Percentiles rank a stretch among this genome's conserved stretches.
These are phyloP conservation scores for Chamaecrista fasciculata DNA, from an alignment of 306 rosid genomes.

Conservation along the genomic window DNA sequence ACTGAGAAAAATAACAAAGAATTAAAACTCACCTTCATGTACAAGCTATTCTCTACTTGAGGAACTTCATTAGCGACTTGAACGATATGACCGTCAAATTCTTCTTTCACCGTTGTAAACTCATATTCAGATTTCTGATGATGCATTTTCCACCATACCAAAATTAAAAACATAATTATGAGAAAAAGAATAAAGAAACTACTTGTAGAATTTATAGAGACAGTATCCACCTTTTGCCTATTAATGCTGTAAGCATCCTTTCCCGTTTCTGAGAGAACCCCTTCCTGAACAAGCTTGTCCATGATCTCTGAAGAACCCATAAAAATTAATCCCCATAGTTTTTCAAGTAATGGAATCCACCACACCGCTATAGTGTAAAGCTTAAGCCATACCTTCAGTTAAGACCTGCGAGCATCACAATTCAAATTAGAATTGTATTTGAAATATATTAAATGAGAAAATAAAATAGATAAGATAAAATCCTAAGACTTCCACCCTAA, in stretches of 20 bases:
- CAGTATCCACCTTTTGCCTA: slow-evolving; percentile 57
- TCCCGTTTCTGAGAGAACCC: slow-evolving; percentile 58
- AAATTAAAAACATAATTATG: background rate
- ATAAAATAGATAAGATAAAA: background rate
- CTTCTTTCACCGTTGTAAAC: slow-evolving; percentile 69
- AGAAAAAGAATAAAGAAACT: background rate
- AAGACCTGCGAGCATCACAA: slow-evolving; percentile 57
- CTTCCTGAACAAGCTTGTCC: slow-evolving; percentile 70
- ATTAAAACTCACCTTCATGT: slow-evolving; percentile 62
- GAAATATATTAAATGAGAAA: slow-evolving; percentile 10
- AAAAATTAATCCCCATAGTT: slow-evolving; percentile 30
- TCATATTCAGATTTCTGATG: slow-evolving; percentile 65
- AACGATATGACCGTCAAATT: slow-evolving; percentile 47
- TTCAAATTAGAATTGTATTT: slow-evolving; percentile 26
- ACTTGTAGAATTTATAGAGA: background rate
- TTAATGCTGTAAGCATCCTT: slow-evolving; percentile 58
- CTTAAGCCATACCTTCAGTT: slow-evolving; percentile 61
- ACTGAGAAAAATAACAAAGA: background rate
- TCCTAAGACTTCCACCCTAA: slow-evolving; percentile 1
- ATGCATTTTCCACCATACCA: slow-evolving; percentile 11
- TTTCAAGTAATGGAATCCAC: slow-evolving; percentile 11
- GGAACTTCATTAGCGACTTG: slow-evolving; percentile 38
- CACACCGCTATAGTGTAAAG: slow-evolving; percentile 12
- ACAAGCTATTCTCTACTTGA: slow-evolving; percentile 54
- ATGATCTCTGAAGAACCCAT: slow-evolving; percentile 58